These are phyloP conservation scores for Linnemannia exigua DNA, from an alignment of 192 early-diverging fungal species.

Conservation along the genomic window DNA sequence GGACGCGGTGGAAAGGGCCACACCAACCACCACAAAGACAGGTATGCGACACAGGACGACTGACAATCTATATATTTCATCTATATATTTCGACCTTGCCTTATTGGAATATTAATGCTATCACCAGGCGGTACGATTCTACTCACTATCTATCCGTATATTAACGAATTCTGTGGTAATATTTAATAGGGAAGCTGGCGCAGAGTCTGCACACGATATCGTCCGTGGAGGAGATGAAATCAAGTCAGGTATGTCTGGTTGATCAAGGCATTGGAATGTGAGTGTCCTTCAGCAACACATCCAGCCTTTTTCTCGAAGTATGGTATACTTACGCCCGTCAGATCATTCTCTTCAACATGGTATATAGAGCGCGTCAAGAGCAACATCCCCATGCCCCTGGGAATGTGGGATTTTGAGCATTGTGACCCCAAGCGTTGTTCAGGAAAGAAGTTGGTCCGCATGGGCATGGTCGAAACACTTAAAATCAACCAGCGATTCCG, in stretches of 20 bases:
- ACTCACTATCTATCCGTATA: neutral
- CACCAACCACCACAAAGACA: conserved; percentile 46
- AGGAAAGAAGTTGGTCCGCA: conserved; percentile 89
- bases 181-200: conserved; percentile 38
- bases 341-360: neutral
- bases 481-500: conserved; percentile 88
- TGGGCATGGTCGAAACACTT: conserved; percentile 84
- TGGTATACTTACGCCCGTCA: neutral
- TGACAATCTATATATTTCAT: neutral
- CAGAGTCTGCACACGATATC: conserved; percentile 47
- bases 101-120: no score
- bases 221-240: conserved; percentile 18
- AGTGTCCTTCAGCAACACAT: neutral
- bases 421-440: conserved; percentile 99
- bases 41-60: conserved; percentile 13
- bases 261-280: no score
- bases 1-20: conserved; percentile 39
- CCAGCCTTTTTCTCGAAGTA: neutral
- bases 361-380: conserved; percentile 36
- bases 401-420: conserved; percentile 98
- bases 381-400: conserved; percentile 76
- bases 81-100: neutral
- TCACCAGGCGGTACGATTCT: neutral
- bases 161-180: no score
- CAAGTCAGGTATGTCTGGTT: conserved; percentile 13